Evolutionary conservation across 1,139 yeast species (phyloP).

Genomic region (Nakaseomyces delphensis): DNA sequence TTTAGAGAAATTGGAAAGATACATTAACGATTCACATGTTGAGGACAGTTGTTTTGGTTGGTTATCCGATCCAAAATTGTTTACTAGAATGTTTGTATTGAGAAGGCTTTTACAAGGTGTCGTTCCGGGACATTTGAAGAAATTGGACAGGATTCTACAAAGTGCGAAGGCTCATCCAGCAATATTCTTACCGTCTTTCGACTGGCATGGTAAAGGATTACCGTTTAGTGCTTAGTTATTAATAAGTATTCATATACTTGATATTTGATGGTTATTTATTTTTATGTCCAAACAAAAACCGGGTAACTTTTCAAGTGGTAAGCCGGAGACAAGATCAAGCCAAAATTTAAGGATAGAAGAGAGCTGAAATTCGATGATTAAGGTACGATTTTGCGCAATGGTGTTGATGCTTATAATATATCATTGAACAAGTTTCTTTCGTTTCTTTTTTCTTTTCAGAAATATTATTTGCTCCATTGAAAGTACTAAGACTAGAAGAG

Average conservation of each 20-base stretch:
- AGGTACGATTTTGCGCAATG: no score
- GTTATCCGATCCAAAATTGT: background rate
- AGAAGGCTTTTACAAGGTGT: background rate
- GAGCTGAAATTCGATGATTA: no score
- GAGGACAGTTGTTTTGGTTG: conserved; percentile 3
- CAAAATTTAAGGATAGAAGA: no score
- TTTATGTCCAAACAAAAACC: no score
- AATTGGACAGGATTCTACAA: background rate
- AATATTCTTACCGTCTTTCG: background rate
- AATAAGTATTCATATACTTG: background rate
- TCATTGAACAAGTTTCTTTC: no score
- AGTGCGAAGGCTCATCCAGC: background rate
- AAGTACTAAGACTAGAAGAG: background rate
- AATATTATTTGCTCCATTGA: no score
- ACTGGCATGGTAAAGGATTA: background rate
- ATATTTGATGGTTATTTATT: no score
- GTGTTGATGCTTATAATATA: no score
- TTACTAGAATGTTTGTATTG: background rate
- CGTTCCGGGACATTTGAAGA: background rate
- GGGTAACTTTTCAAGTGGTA: no score
- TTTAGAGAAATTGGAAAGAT: background rate
- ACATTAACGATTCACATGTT: background rate
- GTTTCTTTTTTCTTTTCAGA: background rate
- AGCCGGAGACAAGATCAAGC: no score
- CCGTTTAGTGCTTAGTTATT: background rate